Conservation (phyloP, 495 filamentous ascomycete genomes). For the Xylaria curta region DNA sequence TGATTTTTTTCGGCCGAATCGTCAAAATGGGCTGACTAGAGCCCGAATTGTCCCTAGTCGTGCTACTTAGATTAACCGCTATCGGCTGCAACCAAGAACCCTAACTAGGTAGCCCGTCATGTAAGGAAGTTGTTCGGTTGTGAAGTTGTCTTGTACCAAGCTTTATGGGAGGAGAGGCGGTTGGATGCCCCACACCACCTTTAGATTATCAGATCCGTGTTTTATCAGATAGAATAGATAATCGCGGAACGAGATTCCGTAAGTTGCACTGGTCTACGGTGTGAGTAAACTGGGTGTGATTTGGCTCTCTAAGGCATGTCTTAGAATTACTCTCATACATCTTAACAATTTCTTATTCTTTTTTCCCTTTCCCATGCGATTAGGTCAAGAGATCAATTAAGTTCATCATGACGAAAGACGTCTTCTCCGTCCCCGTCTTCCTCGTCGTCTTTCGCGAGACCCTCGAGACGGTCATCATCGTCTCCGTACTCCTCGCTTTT, state of each 20-base stretch:
- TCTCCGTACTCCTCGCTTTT: slow-evolving; percentile 82
- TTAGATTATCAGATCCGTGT: slow-evolving; percentile 25
- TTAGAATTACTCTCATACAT: not conserved
- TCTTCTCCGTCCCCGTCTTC: slow-evolving; percentile 76
- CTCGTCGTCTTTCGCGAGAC: slow-evolving; percentile 88
- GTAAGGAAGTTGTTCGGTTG: slow-evolving; percentile 10
- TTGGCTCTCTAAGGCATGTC: not conserved
- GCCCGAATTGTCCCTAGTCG: not conserved
- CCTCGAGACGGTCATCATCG: slow-evolving; percentile 79
- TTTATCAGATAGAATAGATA: slow-evolving; percentile 32
- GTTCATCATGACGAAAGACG: slow-evolving; percentile 56
- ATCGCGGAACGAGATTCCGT: slow-evolving; percentile 19
- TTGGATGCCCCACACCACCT: slow-evolving; percentile 24
- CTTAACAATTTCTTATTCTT: not conserved
- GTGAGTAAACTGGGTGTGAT: not conserved
- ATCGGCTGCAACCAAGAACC: slow-evolving; percentile 9
- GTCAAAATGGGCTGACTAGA: not conserved
- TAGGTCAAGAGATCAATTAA: slow-evolving; percentile 7
- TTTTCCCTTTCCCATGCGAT: not conserved
- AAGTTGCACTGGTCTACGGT: not conserved
- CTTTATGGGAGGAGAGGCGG: not conserved
- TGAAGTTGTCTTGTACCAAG: not conserved
- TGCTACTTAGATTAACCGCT: slow-evolving; percentile 8
- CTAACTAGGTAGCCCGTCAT: slow-evolving; percentile 1
- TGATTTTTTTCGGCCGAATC: not conserved